Evolutionary conservation across 2,329 filamentous ascomycete species (phyloP), one percentile per base, ranked within the genome.

Genomic region (Colletotrichum tropicale): DNA sequence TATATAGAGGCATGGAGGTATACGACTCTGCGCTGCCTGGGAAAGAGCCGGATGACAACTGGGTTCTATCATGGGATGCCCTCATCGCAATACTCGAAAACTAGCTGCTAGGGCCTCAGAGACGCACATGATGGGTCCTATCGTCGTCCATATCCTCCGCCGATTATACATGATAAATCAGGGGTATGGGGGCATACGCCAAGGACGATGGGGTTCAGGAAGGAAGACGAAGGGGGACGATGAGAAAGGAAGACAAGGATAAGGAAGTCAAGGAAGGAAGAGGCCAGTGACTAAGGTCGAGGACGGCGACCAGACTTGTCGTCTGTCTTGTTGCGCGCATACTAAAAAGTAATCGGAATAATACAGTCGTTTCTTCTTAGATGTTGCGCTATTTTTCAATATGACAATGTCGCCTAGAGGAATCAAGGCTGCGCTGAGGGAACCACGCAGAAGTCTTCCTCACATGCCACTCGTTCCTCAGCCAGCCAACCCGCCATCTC

Each of bases 1-100:
- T 43, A 43, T 6, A n/a, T 0, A n/a, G 18, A 43, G 38, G 8
- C 18, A 12, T 43, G 5, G 18, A 43, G 38, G 5, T 12, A 0
- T 10, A 43, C 18, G 38, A 6, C 3, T 0, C 18, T 18, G 9
- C 9, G 38, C 38, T n/a, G 38, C 1, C 1, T 30, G 3, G 1
- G 34, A 36, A 36, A 0, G 34, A 36, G 1, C 34, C 0, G 34
- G 15, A 2, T 0, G 34, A 38, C 34, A 38, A 8, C 34, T 8
- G 34, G 34, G 34, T 0, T 38, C 0, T 38, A 38, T 38, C 36
- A 8, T 38, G 38, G 38, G 18, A 43, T n/a, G 18, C 0, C 18
- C 38, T 43, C 18, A 43, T 43, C 18, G 18, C 3, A 43, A n/a
- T 6, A 10, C 38, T 43, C 18, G 38, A 43, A 43, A 6, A 43